These are phyloP conservation scores for Heritiera littoralis DNA, from an alignment of 345 rosid species.

Conservation along the genomic window DNA sequence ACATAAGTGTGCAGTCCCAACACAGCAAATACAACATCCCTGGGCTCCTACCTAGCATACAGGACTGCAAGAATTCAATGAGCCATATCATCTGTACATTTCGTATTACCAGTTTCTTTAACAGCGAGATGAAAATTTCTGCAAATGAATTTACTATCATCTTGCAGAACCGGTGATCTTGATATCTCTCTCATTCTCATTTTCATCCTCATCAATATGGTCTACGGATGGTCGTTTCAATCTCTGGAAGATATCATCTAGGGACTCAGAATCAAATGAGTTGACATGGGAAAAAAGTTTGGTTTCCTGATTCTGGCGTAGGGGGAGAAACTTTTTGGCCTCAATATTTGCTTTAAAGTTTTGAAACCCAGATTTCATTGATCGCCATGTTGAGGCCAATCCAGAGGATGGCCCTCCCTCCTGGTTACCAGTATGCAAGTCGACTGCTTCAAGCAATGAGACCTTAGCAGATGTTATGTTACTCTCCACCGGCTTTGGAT, in stretches of 20 bases:
- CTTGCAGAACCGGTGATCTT: constrained; percentile 31
- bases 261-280: constrained; percentile 57
- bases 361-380: constrained; percentile 87
- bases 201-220: constrained; percentile 38
- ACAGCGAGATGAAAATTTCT: neutral
- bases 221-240: constrained; percentile 66
- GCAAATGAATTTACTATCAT: constrained; percentile 28
- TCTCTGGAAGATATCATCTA: constrained; percentile 89
- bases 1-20: neutral
- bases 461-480: constrained; percentile 73
- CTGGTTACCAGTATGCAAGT: constrained; percentile 30
- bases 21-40: constrained; percentile 14
- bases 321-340: constrained; percentile 64
- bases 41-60: neutral
- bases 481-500: constrained; percentile 50
- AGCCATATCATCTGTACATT: constrained; percentile 31
- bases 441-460: constrained; percentile 64
- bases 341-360: constrained; percentile 79
- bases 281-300: constrained; percentile 31
- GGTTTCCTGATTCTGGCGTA: constrained; percentile 58
- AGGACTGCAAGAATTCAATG: neutral
- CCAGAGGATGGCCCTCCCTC: constrained; percentile 51
- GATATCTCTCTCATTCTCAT: constrained; percentile 21
- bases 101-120: constrained; percentile 22
- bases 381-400: constrained; percentile 69